Base-by-base conservation (phyloP, 2,329 filamentous ascomycete genomes). In the Fusarium torulosum region DNA sequence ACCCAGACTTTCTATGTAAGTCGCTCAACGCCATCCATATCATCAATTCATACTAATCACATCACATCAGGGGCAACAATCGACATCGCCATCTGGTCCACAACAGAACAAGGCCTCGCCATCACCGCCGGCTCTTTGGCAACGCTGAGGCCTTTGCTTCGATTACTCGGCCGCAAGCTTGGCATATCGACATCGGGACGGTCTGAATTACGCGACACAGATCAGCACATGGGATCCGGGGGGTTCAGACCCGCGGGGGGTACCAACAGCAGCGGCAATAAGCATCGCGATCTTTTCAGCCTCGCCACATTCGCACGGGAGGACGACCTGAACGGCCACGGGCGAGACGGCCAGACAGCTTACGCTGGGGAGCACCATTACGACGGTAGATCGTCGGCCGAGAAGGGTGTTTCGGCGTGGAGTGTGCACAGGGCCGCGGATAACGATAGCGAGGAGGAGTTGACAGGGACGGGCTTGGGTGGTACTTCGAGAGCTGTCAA, bases 81-180 rank as follows among this genome's bases (percentile, higher is more conserved):
- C 47, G 78, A 80, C 58, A 80, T 84, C 49, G 82, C 82, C 17
- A 81, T 85, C 66, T 85, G 82, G 82, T 83, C 82, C 2, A 81
- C 79, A 1, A 75, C 80, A 8, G 84, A 86, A 53, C 76, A 81
- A 35, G 81, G 80, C 14, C 76, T 86, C 2, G 81, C 82, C 46
- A 81, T 86, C 65, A 80, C 80, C 8, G 83, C 83, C 9, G 81
- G 80, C n/a, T 79, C 79, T 23, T 77, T 83, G 8, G 81, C 82
- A 7, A 84, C 83, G 0, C 75, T 85, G 7, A 80, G 82, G 1
- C 84, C 83, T 0, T 75, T 86, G 2, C 56, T 80, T 61, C 78
- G 78, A 54, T 31, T 69, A 25, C 43, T 81, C 41, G 74, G 71
- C 51, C 73, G 70, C 49, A 76, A 70, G 54, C 60, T 83, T 43